Conservation (phyloP, 1,139 yeast genomes). For the Nadsonia starkeyi-henricii region DNA sequence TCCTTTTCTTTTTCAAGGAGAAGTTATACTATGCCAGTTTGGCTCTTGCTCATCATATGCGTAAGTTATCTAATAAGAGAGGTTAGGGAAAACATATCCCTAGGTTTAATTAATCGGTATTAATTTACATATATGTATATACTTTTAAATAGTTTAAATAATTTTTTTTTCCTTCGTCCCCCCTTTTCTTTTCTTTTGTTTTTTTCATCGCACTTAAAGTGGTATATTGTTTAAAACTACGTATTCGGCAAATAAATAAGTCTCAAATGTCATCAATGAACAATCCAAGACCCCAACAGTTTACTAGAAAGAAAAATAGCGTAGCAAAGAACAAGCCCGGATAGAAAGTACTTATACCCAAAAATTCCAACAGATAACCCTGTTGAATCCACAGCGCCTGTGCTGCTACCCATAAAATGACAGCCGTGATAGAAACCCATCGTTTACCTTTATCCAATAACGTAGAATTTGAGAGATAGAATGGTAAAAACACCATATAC, state of each 20-base stretch:
- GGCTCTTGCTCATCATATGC: constrained; percentile 16
- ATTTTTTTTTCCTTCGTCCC: no score
- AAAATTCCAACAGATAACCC: constrained; percentile 72
- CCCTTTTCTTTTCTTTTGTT: no score
- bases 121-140: neutral
- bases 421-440: constrained; percentile 20
- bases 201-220: no score
- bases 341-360: constrained; percentile 55
- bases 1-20: constrained; percentile 82
- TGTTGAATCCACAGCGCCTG: constrained; percentile 70
- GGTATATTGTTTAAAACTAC: neutral
- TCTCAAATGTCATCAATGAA: constrained; percentile 34
- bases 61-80: constrained; percentile 10
- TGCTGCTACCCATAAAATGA: constrained; percentile 47
- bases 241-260: neutral
- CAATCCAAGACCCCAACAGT: constrained; percentile 47
- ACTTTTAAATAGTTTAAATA: neutral
- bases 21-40: constrained; percentile 36
- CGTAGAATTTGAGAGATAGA: constrained; percentile 23
- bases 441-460: constrained; percentile 10
- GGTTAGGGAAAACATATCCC: neutral
- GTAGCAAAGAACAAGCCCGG: constrained; percentile 48
- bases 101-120: neutral
- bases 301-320: constrained; percentile 51
- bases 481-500: constrained; percentile 77